Evolutionary conservation across 371 early-diverging fungal species (phyloP).

Genomic region (Smittium culicis): DNA sequence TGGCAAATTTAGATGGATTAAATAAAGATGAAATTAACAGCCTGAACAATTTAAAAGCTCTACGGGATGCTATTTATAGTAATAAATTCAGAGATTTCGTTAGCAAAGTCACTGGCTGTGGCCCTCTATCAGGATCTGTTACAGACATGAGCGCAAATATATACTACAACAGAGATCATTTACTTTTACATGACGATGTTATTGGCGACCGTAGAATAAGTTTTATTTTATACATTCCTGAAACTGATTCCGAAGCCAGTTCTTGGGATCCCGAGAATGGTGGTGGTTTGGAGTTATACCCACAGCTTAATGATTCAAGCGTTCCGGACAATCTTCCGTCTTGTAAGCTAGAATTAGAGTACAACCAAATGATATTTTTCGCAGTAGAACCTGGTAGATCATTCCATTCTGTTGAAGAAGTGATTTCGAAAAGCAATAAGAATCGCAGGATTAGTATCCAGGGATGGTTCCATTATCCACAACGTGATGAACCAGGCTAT

Average conservation of each 20-base stretch:
- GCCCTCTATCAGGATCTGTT: constrained; percentile 42
- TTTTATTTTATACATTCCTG: constrained; percentile 59
- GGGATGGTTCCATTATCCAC: constrained; percentile 65
- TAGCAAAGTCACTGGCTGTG: constrained; percentile 47
- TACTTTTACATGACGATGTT: constrained; percentile 66
- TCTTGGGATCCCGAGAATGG: constrained; percentile 47
- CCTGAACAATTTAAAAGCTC: constrained; percentile 36
- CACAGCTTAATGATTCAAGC: constrained; percentile 35
- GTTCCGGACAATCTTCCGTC: constrained; percentile 47
- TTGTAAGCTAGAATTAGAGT: constrained; percentile 42
- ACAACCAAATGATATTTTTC: constrained; percentile 64
- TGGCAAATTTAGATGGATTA: constrained; percentile 64
- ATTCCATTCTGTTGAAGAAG: constrained; percentile 65
- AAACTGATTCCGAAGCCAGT: constrained; percentile 36
- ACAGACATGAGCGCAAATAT: constrained; percentile 53
- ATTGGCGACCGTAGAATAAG: constrained; percentile 61
- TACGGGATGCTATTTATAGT: constrained; percentile 57
- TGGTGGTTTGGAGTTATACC: constrained; percentile 61
- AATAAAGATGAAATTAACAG: constrained; percentile 35
- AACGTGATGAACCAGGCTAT: constrained; percentile 43
- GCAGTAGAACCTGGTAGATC: constrained; percentile 60
- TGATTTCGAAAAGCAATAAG: constrained; percentile 40
- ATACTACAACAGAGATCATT: constrained; percentile 49
- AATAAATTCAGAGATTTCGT: constrained; percentile 50
- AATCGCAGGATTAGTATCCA: constrained; percentile 42